Conservation (phyloP, 345 rosid species). For the Hirschfeldia incana region DNA sequence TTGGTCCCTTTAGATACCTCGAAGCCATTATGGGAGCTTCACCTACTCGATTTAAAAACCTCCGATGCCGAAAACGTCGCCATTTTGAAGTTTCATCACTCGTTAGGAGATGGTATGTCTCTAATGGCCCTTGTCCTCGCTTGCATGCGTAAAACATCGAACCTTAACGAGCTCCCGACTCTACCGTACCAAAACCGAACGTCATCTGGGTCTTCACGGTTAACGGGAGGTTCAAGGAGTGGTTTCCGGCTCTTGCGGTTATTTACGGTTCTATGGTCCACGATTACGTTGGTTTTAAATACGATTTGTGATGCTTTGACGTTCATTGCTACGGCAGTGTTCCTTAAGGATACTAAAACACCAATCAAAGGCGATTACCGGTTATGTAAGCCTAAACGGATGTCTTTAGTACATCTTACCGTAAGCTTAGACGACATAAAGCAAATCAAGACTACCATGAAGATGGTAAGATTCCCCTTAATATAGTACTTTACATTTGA, state of each 20-base stretch:
- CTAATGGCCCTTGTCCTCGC: slow-evolving; percentile 64
- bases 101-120: slow-evolving; percentile 63
- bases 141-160: slow-evolving; percentile 53
- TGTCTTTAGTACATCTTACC: slow-evolving; percentile 50
- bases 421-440: slow-evolving; percentile 63
- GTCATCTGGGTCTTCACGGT: not conserved
- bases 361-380: slow-evolving; percentile 51
- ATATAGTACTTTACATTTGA: not conserved
- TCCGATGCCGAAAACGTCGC: slow-evolving; percentile 58
- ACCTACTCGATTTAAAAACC: slow-evolving; percentile 67
- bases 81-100: slow-evolving; percentile 60
- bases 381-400: slow-evolving; percentile 13
- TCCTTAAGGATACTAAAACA: slow-evolving; percentile 52
- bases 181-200: slow-evolving; percentile 45
- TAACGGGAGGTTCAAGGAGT: slow-evolving; percentile 6
- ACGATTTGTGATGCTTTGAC: slow-evolving; percentile 50
- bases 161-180: slow-evolving; percentile 60
- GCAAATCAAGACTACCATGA: slow-evolving; percentile 36
- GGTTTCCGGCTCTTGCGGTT: slow-evolving; percentile 42
- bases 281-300: slow-evolving; percentile 45
- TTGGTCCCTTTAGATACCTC: slow-evolving; percentile 54
- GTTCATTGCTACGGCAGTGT: slow-evolving; percentile 50
- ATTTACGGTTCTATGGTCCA: slow-evolving; percentile 46
- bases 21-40: slow-evolving; percentile 86
- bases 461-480: slow-evolving; percentile 38